Conservation (phyloP, 352 stramenopile species). For the Peronospora tabacina region DNA sequence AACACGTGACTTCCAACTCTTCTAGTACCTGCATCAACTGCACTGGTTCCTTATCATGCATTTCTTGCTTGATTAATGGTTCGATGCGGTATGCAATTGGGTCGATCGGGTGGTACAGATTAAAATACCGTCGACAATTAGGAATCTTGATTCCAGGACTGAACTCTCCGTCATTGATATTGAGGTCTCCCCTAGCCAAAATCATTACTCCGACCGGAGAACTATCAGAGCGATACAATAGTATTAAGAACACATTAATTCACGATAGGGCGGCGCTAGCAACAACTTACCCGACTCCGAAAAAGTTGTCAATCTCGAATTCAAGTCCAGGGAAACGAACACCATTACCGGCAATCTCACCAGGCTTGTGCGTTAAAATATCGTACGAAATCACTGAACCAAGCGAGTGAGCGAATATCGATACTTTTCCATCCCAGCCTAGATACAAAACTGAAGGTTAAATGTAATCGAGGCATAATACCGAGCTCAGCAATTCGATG, state of each 20-base stretch:
- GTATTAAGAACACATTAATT: slow-evolving; percentile 1
- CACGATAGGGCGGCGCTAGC: background rate
- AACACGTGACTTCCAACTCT: background rate
- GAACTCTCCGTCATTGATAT: slow-evolving; percentile 68
- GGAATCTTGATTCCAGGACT: slow-evolving; percentile 75
- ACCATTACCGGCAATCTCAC: slow-evolving; percentile 52
- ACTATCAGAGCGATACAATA: slow-evolving; percentile 20
- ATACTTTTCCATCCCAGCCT: slow-evolving; percentile 83
- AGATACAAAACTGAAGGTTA: background rate
- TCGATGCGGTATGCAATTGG: slow-evolving; percentile 88
- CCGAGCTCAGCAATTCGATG: background rate
- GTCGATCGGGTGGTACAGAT: slow-evolving; percentile 90
- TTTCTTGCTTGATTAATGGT: slow-evolving; percentile 83
- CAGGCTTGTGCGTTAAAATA: slow-evolving; percentile 75
- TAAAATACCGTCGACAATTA: slow-evolving; percentile 79
- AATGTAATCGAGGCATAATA: background rate
- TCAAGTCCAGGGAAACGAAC: slow-evolving; percentile 72
- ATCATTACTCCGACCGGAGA: slow-evolving; percentile 82
- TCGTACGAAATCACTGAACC: slow-evolving; percentile 90
- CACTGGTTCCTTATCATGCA: slow-evolving; percentile 79
- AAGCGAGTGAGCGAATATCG: slow-evolving; percentile 87
- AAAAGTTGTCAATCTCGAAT: slow-evolving; percentile 85
- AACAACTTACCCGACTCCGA: slow-evolving; percentile 53
- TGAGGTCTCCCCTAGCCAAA: slow-evolving; percentile 68
- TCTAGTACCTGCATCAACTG: slow-evolving; percentile 60